Base-by-base conservation (phyloP, 352 stramenopile species). In the Blastocystis sp. region DNA sequence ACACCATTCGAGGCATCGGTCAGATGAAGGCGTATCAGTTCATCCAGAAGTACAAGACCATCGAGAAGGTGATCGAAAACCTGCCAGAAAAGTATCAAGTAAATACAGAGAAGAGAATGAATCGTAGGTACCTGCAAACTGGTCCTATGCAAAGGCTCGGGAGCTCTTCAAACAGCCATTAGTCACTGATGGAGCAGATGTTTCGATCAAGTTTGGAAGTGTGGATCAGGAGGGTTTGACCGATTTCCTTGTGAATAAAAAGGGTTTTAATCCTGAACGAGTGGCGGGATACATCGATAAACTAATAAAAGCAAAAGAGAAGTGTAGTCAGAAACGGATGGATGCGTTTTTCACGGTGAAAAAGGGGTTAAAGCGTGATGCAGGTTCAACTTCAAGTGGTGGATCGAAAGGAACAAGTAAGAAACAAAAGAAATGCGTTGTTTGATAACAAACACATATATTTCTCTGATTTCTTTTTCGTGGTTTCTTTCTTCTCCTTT, bases 21-120 rank as follows among this genome's bases (percentile, higher is more conserved):
- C 97, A 97, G 0, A 98, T 98, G 92, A 98, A 97, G 87, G 97
- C 97, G 2, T 93, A 98, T 29, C 96, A 97, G 59, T 94, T 98
- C 23, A 98, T 99, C 79, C 94, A 95, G 70, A 95, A 98, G 87
- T 94, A 98, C 92, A 94, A 95, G 69, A 94, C 84, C 41, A 98
- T 99, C 91, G 97, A 98, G 90, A 95, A 94, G 29, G 96, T 98
- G 69, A 68, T 99, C 50, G 93, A 95, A 54, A 90, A 92, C 63
- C 91, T 98, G 70, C 93, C 98, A 90, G 93, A 95, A 64, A 91
- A 91, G 90, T 92, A 79, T 76, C 66, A 54, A 20, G 91, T 77
- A 84, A 69, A 6, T 90, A 55, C 1, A 39, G 8, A 4, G 39
- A 50, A 39, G 66, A 92, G 89, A 89, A 50, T 34, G 23, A 90